These are phyloP conservation scores for Stevia rebaudiana DNA, from an alignment of 140 eudicot species.

Conservation along the genomic window DNA sequence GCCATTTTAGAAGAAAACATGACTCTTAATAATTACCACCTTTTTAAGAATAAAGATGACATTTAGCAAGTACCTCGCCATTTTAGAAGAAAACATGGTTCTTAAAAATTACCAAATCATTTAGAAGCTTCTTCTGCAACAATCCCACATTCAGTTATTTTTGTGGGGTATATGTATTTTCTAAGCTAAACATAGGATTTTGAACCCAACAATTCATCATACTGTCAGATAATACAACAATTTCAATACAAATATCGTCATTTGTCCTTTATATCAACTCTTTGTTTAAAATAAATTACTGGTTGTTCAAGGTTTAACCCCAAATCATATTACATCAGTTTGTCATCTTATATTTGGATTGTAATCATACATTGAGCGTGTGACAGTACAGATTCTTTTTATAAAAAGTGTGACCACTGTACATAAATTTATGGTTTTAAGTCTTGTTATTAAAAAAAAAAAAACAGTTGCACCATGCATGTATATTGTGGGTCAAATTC, in stretches of 20 bases:
- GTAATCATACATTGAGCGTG: slow-evolving; percentile 20
- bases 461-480: background rate
- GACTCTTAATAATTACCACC: too few species aligned
- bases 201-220: slow-evolving; percentile 14
- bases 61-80: too few species aligned
- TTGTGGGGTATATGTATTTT: too few species aligned
- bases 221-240: background rate
- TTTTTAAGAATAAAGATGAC: too few species aligned
- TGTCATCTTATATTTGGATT: slow-evolving; percentile 15
- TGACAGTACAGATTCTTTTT: background rate
- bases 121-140: too few species aligned
- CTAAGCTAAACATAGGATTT: slow-evolving; percentile 18
- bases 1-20: too few species aligned
- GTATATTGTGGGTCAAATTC: slow-evolving; percentile 5
- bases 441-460: background rate
- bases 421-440: background rate
- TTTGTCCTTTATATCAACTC: background rate
- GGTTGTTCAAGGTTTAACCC: too few species aligned
- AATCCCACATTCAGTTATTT: too few species aligned
- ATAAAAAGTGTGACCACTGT: background rate
- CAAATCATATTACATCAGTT: background rate
- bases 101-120: too few species aligned
- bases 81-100: too few species aligned
- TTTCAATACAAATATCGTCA: background rate
- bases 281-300: background rate